Conservation (phyloP, 2,329 filamentous ascomycete genomes). For the Aspergillus neotritici region DNA sequence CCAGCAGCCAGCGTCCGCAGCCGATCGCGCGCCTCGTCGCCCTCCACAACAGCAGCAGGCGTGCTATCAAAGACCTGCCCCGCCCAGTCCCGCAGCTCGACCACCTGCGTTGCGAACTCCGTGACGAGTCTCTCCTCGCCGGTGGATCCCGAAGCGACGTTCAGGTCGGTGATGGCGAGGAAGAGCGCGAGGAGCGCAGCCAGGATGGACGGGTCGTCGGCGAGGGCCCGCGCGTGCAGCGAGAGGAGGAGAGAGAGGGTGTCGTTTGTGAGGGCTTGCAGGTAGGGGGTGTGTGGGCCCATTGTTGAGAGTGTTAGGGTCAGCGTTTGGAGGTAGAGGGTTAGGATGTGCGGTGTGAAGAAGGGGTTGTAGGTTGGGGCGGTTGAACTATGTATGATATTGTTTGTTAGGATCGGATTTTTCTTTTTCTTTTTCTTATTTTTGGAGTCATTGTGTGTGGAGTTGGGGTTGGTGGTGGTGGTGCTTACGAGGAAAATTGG, state of each 20-base stretch:
- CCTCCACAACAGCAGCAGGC: slow-evolving; percentile 37
- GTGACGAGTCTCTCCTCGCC: slow-evolving; percentile 66
- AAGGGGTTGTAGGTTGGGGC: slow-evolving; percentile 52
- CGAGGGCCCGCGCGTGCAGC: slow-evolving; percentile 50
- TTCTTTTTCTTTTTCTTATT: neutral
- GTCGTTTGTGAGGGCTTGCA: slow-evolving; percentile 77
- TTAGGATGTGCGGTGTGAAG: slow-evolving; percentile 68
- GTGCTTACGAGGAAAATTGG: slow-evolving; percentile 46
- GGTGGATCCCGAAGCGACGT: slow-evolving; percentile 45
- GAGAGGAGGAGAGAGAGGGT: slow-evolving; percentile 76
- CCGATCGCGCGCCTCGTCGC: slow-evolving; percentile 44
- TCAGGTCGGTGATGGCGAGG: slow-evolving; percentile 75
- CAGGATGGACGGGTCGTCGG: slow-evolving; percentile 61
- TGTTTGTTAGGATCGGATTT: slow-evolving; percentile 1
- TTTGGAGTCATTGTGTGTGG: neutral
- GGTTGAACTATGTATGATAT: slow-evolving; percentile 25
- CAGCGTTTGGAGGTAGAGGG: slow-evolving; percentile 78
- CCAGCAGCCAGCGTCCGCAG: slow-evolving; percentile 61
- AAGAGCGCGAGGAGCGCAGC: slow-evolving; percentile 73
- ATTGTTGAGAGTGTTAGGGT: slow-evolving; percentile 76
- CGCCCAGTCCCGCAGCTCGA: slow-evolving; percentile 87
- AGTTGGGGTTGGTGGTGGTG: neutral
- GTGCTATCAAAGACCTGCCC: slow-evolving; percentile 63
- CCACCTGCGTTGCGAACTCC: slow-evolving; percentile 66
- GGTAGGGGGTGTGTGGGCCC: slow-evolving; percentile 68